Conservation (phyloP, 257 asterid genomes). For the Przewalskia tangutica region DNA sequence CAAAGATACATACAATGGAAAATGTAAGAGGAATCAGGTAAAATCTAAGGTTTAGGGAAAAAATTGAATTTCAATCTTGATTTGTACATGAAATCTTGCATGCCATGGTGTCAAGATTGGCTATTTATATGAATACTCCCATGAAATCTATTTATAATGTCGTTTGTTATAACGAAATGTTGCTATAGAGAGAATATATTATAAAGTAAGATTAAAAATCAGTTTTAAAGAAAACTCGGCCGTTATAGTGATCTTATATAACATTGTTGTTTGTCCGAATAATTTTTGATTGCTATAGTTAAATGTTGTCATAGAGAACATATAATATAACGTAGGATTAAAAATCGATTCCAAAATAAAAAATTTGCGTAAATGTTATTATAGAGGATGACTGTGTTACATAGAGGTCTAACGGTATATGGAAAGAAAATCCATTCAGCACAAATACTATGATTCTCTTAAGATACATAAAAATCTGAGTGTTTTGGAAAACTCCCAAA, state of each 20-base stretch:
- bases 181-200: not conserved
- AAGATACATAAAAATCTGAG: no score
- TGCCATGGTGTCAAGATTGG: constrained; percentile 25
- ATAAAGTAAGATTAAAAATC: not conserved
- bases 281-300: not conserved
- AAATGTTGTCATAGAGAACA: not conserved
- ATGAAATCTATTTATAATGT: not conserved
- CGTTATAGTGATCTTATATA: no score
- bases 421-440: constrained; percentile 9
- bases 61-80: not conserved
- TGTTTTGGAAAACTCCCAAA: not conserved
- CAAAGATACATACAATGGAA: constrained; percentile 12
- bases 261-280: not conserved
- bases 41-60: not conserved
- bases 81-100: constrained; percentile 18
- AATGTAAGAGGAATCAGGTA: constrained; percentile 16
- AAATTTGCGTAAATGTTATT: no score
- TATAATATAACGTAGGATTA: not conserved
- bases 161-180: not conserved
- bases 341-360: not conserved
- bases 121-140: not conserved
- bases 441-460: not conserved
- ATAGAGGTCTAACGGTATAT: not conserved
- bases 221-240: no score
- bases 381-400: no score